phyloP scores from a whole-genome alignment of 768 basidiomycete species.

The Suillus lakei region DNA sequence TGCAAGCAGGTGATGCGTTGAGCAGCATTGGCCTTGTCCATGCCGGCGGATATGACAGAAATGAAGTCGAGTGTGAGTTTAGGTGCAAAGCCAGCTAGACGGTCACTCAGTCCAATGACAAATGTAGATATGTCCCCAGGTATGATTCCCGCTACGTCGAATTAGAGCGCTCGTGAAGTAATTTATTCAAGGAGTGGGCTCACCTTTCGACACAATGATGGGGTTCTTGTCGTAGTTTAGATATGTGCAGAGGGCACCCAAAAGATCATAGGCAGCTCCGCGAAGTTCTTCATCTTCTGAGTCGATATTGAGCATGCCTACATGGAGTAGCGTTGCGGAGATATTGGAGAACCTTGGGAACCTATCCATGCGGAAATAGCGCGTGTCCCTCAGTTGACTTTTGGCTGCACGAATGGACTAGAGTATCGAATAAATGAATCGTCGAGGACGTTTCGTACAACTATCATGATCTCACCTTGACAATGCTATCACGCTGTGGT shows the following conservation, averaged over 20 bases:
- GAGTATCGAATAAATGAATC: slow-evolving; percentile 8
- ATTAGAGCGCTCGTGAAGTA: slow-evolving; percentile 11
- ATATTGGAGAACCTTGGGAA: slow-evolving; percentile 84
- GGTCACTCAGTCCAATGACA: slow-evolving; percentile 69
- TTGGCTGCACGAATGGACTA: slow-evolving; percentile 82
- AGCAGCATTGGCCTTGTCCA: slow-evolving; percentile 48
- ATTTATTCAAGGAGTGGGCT: slow-evolving; percentile 17
- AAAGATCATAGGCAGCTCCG: slow-evolving; percentile 76
- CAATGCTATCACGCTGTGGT: slow-evolving; percentile 66
- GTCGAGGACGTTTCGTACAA: neutral
- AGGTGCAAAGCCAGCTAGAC: slow-evolving; percentile 73
- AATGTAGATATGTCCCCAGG: slow-evolving; percentile 70
- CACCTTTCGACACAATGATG: slow-evolving; percentile 73
- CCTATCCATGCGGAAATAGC: slow-evolving; percentile 57
- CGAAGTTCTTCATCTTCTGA: slow-evolving; percentile 78
- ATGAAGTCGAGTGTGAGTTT: slow-evolving; percentile 88
- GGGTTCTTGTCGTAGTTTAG: slow-evolving; percentile 79
- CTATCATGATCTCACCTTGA: slow-evolving; percentile 56
- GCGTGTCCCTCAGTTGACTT: slow-evolving; percentile 62
- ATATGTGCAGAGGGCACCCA: slow-evolving; percentile 76
- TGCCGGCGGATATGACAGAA: slow-evolving; percentile 76
- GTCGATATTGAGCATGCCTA: slow-evolving; percentile 81
- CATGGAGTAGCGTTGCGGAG: slow-evolving; percentile 84
- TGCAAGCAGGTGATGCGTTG: slow-evolving; percentile 77
- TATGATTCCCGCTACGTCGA: slow-evolving; percentile 62